Evolutionary conservation across 345 rosid genomes (phyloP), one percentile per base, ranked within the genome.

Genomic region (Acer yangbiense): DNA sequence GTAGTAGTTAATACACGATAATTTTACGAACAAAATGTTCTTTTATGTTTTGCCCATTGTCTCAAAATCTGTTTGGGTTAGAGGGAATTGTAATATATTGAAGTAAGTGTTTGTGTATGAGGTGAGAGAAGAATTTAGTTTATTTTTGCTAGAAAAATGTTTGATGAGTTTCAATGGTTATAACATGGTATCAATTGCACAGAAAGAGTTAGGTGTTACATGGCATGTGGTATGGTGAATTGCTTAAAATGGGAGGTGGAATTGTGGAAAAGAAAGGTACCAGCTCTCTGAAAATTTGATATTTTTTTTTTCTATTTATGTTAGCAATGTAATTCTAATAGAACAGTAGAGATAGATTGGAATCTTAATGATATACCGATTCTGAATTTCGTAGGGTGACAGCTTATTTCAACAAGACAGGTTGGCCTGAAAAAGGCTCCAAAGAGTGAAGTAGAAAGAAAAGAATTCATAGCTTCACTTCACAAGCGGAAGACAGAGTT

Each of bases 241-340:
- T 95, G 78, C 92, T 95, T 78, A 95, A 95, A 87, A 93, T 95
- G 78, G 97, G 97, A 6, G 99, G 99, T 68, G 98, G n/a, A n/a
- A n/a, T n/a, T n/a, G n/a, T n/a, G n/a, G 99, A 9, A 95, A 95
- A 83, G 98, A 95, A 83, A 91, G 99, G 97, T 92, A 81, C 48
- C 35, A 57, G 13, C 29, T 39, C 52, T 29, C 1, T 46, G 8
- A 16, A 12, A 39, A 16, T 21, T 67, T 52, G 2, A 0, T 41
- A 32, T 25, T 0, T 8, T 21, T 43, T 43, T 69, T 77, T n/a
- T 14, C 12, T 52, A 2, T 7, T 54, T 54, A 1, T 54, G 62
- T 52, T 52, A 32, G 71, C 57, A 25, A 9, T 13, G 10, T 39
- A 55, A 78, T 64, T 63, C 65, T 21, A 18, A 43, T 13, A 69